These are phyloP conservation scores for Graphiopsis chlorocephala DNA, from an alignment of 2,329 filamentous ascomycete species.

Conservation along the genomic window DNA sequence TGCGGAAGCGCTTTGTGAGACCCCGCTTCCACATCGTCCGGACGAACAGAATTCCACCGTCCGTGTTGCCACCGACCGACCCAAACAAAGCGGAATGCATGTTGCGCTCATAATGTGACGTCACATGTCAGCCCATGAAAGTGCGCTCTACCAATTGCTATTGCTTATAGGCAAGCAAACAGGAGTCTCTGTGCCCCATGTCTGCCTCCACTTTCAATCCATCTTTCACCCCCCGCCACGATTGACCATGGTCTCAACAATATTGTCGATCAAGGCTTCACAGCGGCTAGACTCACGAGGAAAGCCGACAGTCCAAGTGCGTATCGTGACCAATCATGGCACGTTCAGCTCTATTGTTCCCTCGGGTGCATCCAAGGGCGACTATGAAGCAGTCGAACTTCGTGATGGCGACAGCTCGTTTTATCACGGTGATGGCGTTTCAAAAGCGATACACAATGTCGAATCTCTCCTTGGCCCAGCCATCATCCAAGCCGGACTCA, in stretches of 20 bases:
- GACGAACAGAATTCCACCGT: background rate
- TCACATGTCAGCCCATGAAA: background rate
- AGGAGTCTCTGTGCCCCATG: background rate
- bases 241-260: slow-evolving; percentile 13
- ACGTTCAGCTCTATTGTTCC: slow-evolving; percentile 23
- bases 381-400: slow-evolving; percentile 88
- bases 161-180: background rate
- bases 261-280: slow-evolving; percentile 18
- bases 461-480: slow-evolving; percentile 77
- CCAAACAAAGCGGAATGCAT: background rate
- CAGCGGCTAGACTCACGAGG: slow-evolving; percentile 24
- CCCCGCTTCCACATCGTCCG: background rate
- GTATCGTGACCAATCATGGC: slow-evolving; percentile 17
- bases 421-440: slow-evolving; percentile 51
- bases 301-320: slow-evolving; percentile 24
- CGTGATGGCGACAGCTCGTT: slow-evolving; percentile 77
- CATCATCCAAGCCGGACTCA: slow-evolving; percentile 18
- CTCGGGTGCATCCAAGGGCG: slow-evolving; percentile 53
- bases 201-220: background rate
- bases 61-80: background rate
- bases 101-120: background rate
- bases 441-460: slow-evolving; percentile 82
- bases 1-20: slow-evolving; percentile 3
- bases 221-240: background rate
- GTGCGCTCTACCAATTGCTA: background rate